phyloP scores from a whole-genome alignment of 2,329 filamentous ascomycete genomes.

The Chaetomiaceae sp. region DNA sequence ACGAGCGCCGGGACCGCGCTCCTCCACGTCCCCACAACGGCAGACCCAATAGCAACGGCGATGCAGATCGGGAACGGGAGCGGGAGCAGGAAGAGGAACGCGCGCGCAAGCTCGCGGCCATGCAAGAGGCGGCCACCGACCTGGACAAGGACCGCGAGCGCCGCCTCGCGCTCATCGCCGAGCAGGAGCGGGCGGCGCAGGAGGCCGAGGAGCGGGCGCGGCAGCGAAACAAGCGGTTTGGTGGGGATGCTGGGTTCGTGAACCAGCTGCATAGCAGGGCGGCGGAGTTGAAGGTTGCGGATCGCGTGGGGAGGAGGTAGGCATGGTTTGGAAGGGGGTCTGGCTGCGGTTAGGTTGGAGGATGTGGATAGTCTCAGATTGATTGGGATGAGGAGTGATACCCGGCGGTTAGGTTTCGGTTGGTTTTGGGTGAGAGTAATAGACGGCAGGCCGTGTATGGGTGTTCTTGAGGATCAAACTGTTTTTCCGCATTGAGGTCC shows the following conservation, averaged over 20 bases:
- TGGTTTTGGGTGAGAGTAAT: neutral
- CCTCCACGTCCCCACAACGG: conserved; percentile 17
- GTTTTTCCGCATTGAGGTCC: neutral
- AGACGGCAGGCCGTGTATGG: neutral
- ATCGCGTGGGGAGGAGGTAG: conserved; percentile 38
- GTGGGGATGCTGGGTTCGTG: conserved; percentile 61
- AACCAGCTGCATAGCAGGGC: conserved; percentile 59
- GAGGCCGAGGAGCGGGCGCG: conserved; percentile 64
- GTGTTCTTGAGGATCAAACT: neutral
- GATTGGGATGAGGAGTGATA: conserved; percentile 1
- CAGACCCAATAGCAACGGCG: conserved; percentile 14
- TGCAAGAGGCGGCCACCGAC: conserved; percentile 66
- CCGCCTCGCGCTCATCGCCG: conserved; percentile 62
- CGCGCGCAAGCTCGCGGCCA: conserved; percentile 65
- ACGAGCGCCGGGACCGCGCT: conserved; percentile 8
- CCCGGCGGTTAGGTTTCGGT: neutral
- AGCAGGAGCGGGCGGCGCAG: conserved; percentile 58
- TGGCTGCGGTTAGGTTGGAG: neutral
- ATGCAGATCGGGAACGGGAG: conserved; percentile 27
- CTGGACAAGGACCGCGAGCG: conserved; percentile 67
- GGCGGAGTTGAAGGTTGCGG: conserved; percentile 47
- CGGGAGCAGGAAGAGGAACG: conserved; percentile 55
- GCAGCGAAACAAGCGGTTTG: conserved; percentile 54
- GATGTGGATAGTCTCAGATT: conserved; percentile 1
- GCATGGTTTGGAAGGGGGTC: neutral